phyloP scores from a whole-genome alignment of 1,139 yeast genomes.

The Kodamaea arcana region DNA sequence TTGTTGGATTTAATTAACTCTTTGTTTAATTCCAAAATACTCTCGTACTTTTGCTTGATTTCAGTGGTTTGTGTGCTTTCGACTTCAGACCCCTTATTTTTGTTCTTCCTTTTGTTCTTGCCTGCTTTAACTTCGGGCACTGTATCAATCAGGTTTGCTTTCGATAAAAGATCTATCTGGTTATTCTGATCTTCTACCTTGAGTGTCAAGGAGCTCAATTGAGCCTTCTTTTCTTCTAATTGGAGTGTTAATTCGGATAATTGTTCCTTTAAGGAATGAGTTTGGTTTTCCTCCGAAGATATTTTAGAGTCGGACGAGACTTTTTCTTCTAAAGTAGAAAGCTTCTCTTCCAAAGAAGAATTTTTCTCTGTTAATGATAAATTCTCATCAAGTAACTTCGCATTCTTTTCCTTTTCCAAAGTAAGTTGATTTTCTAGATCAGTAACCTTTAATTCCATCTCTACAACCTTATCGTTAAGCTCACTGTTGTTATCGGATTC shows the following conservation, averaged over 20 bases:
- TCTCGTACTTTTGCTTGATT: slow-evolving; percentile 5
- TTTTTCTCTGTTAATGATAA: neutral
- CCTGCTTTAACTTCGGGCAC: no score
- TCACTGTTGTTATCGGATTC: neutral
- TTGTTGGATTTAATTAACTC: slow-evolving; percentile 16
- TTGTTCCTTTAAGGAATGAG: slow-evolving; percentile 3
- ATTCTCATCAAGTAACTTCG: slow-evolving; percentile 1
- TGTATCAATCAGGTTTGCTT: neutral
- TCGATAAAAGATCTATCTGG: neutral
- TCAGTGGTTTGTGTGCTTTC: slow-evolving; percentile 3
- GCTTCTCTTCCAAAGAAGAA: neutral
- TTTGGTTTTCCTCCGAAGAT: neutral
- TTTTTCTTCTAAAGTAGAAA: neutral
- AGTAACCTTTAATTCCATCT: neutral
- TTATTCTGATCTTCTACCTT: slow-evolving; percentile 1
- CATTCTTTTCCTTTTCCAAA: neutral
- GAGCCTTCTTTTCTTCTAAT: slow-evolving; percentile 1
- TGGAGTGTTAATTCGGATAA: slow-evolving; percentile 3
- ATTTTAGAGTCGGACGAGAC: neutral
- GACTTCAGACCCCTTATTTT: slow-evolving; percentile 3
- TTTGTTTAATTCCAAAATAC: slow-evolving; percentile 8
- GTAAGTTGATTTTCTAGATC: neutral
- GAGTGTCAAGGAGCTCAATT: neutral
- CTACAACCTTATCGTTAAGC: neutral
- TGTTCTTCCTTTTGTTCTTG: slow-evolving; percentile 4